Evolutionary conservation across 2,329 filamentous ascomycete genomes (phyloP).

Genomic region (Colletotrichum higginsianum): DNA sequence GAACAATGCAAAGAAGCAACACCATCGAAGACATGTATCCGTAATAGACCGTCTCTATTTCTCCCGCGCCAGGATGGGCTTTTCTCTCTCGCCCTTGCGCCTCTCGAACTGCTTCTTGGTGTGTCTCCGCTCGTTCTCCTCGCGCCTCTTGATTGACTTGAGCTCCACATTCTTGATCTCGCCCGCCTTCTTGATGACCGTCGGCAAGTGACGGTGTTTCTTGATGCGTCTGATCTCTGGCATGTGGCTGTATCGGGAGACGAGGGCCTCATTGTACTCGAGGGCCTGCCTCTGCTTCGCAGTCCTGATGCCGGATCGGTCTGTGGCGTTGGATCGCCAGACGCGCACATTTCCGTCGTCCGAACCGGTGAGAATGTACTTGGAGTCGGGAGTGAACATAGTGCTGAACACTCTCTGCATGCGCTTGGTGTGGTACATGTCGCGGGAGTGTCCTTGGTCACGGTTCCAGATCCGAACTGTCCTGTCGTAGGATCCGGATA

Average conservation of each 20-base stretch:
- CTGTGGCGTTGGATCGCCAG: slow-evolving; percentile 90
- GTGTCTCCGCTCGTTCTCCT: slow-evolving; percentile 96
- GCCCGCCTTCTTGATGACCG: slow-evolving; percentile 93
- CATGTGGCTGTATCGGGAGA: slow-evolving; percentile 92
- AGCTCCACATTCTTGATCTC: slow-evolving; percentile 96
- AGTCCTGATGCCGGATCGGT: slow-evolving; percentile 87
- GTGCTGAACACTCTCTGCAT: slow-evolving; percentile 93
- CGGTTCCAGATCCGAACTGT: slow-evolving; percentile 90
- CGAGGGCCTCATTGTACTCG: slow-evolving; percentile 91
- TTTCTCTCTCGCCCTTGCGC: slow-evolving; percentile 87
- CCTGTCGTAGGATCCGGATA: slow-evolving; percentile 88
- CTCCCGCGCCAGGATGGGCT: slow-evolving; percentile 84
- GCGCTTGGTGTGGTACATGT: slow-evolving; percentile 97
- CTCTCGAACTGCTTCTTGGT: slow-evolving; percentile 85
- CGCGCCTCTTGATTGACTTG: slow-evolving; percentile 86
- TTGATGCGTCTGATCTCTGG: slow-evolving; percentile 93
- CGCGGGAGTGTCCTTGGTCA: slow-evolving; percentile 85
- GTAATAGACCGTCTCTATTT: slow-evolving; percentile 57
- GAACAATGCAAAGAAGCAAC: slow-evolving; percentile 42
- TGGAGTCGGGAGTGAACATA: slow-evolving; percentile 88
- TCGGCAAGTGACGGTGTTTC: slow-evolving; percentile 91
- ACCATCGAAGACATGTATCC: slow-evolving; percentile 5
- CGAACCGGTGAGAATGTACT: slow-evolving; percentile 90
- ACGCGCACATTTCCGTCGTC: slow-evolving; percentile 92
- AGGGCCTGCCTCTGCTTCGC: slow-evolving; percentile 87